Percentiles rank a stretch among this genome's conserved stretches.
Evolutionary conservation across 495 filamentous ascomycete species (phyloP).

Genomic region (Viridothelium virens): DNA sequence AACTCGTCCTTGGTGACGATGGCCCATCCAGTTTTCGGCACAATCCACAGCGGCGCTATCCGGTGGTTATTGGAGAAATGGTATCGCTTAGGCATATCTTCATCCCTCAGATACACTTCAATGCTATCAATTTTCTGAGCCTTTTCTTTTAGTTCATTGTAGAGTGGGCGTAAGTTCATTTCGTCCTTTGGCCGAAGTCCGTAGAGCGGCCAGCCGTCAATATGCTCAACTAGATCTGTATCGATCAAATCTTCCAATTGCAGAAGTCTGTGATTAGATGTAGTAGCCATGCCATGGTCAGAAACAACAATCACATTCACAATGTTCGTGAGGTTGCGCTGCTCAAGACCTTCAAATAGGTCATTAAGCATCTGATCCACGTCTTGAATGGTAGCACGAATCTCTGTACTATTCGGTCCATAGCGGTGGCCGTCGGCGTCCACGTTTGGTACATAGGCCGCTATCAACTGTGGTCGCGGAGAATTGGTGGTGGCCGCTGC

Average conservation of each 20-base stretch:
- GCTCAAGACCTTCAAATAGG: conserved; percentile 67
- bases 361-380: conserved; percentile 73
- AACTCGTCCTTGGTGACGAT: conserved; percentile 74
- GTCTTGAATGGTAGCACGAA: conserved; percentile 58
- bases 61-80: conserved; percentile 79
- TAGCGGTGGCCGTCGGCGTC: conserved; percentile 78
- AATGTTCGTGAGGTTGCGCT: conserved; percentile 75
- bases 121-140: conserved; percentile 54
- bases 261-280: conserved; percentile 68
- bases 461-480: conserved; percentile 76
- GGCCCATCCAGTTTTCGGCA: conserved; percentile 84
- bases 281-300: conserved; percentile 97
- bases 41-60: conserved; percentile 87
- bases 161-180: conserved; percentile 38
- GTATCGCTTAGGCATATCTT: conserved; percentile 78
- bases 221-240: conserved; percentile 62
- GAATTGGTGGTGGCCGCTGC: conserved; percentile 27
- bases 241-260: conserved; percentile 91
- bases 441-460: conserved; percentile 88
- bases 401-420: conserved; percentile 91
- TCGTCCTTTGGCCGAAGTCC: conserved; percentile 75
- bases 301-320: conserved; percentile 98
- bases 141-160: conserved; percentile 41
- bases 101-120: conserved; percentile 73
- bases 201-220: conserved; percentile 90